These are phyloP conservation scores for Colletotrichum liaoningense DNA, from an alignment of 2,329 filamentous ascomycete genomes.

Conservation along the genomic window DNA sequence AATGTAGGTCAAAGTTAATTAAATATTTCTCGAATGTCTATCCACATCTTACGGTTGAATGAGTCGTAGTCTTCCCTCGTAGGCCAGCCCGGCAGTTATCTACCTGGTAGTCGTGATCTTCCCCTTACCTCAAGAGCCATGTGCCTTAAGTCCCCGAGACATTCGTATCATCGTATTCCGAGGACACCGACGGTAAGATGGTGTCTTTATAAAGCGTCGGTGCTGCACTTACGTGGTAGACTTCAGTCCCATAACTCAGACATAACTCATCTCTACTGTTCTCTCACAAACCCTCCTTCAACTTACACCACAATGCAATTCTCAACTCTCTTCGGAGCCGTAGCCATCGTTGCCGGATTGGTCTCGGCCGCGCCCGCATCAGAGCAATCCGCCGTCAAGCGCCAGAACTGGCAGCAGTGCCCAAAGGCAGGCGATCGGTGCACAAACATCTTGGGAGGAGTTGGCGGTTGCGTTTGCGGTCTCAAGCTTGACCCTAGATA, in stretches of 20 bases:
- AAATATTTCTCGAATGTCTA: not conserved
- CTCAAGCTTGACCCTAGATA: not conserved
- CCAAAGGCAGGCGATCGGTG: not conserved
- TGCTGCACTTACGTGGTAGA: not conserved
- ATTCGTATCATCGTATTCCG: not conserved
- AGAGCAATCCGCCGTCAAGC: not conserved
- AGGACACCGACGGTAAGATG: not conserved
- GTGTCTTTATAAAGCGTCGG: not conserved
- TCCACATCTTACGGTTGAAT: not conserved
- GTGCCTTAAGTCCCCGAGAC: not conserved
- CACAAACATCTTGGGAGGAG: not conserved
- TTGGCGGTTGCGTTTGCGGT: not conserved
- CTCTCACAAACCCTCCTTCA: not conserved
- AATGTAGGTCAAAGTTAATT: not conserved
- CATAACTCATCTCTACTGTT: not conserved
- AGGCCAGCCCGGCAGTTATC: not conserved
- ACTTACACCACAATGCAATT: not conserved
- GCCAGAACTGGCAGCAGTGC: not conserved
- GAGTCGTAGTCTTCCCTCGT: not conserved
- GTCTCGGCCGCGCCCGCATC: not conserved
- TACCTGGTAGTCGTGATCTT: not conserved
- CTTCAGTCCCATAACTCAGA: too few relatives aligned
- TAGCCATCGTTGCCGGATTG: not conserved
- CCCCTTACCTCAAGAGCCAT: not conserved
- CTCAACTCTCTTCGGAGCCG: not conserved